A percentile compares a stretch with the other conserved stretches of the same genome.
Conservation (phyloP, 805 yeast species). For the Wickerhamiella sorbophila region DNA sequence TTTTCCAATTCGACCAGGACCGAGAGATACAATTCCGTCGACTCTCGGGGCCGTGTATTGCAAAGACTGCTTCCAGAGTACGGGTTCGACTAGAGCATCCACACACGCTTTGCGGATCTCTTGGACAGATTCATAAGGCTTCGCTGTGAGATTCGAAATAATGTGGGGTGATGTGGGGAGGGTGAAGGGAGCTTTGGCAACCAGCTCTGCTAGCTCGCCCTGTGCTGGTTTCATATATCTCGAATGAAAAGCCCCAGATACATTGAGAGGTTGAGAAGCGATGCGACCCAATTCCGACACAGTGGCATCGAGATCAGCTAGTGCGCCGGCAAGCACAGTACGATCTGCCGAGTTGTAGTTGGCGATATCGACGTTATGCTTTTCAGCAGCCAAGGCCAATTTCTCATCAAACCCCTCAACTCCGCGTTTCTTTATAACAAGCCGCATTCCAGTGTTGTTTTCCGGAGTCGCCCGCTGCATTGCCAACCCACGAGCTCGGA, state of each 20-base stretch:
- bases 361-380: slow-evolving; percentile 28
- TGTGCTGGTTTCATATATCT: slow-evolving; percentile 28
- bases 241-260: slow-evolving; percentile 39
- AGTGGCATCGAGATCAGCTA: slow-evolving; percentile 18
- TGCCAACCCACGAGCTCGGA: slow-evolving; percentile 31
- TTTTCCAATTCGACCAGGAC: slow-evolving; percentile 22
- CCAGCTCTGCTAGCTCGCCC: slow-evolving; percentile 21
- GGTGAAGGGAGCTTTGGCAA: slow-evolving; percentile 10
- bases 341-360: slow-evolving; percentile 33
- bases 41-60: slow-evolving; percentile 11
- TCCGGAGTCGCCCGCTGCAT: slow-evolving; percentile 32
- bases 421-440: slow-evolving; percentile 11
- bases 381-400: slow-evolving; percentile 5
- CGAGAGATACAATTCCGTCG: slow-evolving; percentile 16
- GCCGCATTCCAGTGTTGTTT: slow-evolving; percentile 19
- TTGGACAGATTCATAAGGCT: slow-evolving; percentile 19
- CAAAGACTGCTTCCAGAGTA: slow-evolving; percentile 21
- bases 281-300: slow-evolving; percentile 18
- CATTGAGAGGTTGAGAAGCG: slow-evolving; percentile 27
- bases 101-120: slow-evolving; percentile 20
- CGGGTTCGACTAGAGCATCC: slow-evolving; percentile 21
- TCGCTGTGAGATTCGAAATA: slow-evolving; percentile 24
- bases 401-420: slow-evolving; percentile 7
- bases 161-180: slow-evolving; percentile 15
- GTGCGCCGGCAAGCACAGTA: slow-evolving; percentile 33